Conservation (phyloP, 208 protist species). For the Angomonas desouzai region DNA sequence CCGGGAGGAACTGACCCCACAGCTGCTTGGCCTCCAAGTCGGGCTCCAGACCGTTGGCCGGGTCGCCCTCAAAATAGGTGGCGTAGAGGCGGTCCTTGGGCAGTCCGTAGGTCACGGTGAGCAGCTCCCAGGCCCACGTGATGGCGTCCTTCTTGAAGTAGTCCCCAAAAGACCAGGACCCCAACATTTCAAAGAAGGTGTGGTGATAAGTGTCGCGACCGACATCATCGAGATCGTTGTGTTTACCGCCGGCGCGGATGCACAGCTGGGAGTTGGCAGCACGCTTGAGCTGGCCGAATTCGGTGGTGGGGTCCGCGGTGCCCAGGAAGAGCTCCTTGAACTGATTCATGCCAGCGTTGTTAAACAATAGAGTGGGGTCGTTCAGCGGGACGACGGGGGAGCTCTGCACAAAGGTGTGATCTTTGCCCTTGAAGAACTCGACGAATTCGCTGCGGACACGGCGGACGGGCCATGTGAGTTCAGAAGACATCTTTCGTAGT, state of each 20-base stretch:
- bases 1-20: constrained; percentile 93
- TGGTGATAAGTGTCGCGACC: constrained; percentile 99
- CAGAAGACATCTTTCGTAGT: constrained; percentile 13
- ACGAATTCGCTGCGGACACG: constrained; percentile 93
- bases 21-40: constrained; percentile 92
- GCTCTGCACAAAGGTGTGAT: constrained; percentile 91
- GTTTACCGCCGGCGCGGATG: constrained; percentile 99
- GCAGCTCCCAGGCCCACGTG: constrained; percentile 95
- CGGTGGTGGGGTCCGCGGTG: constrained; percentile 89
- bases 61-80: constrained; percentile 97
- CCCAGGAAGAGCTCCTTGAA: constrained; percentile 98
- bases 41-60: constrained; percentile 75
- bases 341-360: constrained; percentile 98
- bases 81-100: constrained; percentile 96
- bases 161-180: constrained; percentile 98
- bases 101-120: constrained; percentile 95
- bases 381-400: constrained; percentile 94
- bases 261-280: constrained; percentile 98
- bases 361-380: constrained; percentile 98
- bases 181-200: constrained; percentile 99
- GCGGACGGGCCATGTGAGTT: constrained; percentile 70
- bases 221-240: constrained; percentile 99
- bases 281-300: constrained; percentile 92
- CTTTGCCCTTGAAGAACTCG: constrained; percentile 91
- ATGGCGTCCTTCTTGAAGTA: constrained; percentile 99